Conservation (phyloP, 371 early-diverging fungal genomes). For the Mortierella sp. region DNA sequence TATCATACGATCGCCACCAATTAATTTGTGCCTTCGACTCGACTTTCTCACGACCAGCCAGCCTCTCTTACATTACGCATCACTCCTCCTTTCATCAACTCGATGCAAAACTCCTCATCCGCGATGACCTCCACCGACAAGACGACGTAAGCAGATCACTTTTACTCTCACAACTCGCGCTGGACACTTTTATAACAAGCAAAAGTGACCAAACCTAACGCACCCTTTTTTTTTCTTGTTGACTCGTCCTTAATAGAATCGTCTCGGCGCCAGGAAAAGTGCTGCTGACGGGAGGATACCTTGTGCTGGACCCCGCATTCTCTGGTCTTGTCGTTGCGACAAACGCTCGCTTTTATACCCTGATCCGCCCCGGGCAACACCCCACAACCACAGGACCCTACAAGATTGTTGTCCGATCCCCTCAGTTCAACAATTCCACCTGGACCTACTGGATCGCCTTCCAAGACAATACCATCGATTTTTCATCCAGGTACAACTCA, state of each 20-base stretch:
- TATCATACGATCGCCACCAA: conserved; percentile 13
- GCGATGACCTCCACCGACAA: neutral
- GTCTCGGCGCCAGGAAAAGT: conserved; percentile 97
- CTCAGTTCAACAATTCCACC: conserved; percentile 78
- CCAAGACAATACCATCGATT: conserved; percentile 26
- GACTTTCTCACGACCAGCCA: conserved; percentile 5
- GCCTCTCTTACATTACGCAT: neutral
- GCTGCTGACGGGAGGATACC: conserved; percentile 94
- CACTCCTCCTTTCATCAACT: neutral
- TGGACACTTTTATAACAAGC: neutral
- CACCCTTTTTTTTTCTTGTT: neutral
- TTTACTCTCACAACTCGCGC: neutral
- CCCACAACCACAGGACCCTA: conserved; percentile 10
- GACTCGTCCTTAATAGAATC: conserved; percentile 37
- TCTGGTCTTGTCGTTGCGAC: conserved; percentile 89
- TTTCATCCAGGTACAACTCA: conserved; percentile 26
- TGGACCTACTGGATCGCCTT: conserved; percentile 69
- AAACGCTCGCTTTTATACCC: conserved; percentile 86
- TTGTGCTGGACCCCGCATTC: conserved; percentile 88
- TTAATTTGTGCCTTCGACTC: neutral
- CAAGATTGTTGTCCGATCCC: conserved; percentile 71
- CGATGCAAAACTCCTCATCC: neutral
- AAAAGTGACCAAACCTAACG: neutral
- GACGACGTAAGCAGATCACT: neutral
- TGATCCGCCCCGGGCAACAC: conserved; percentile 60